These are phyloP conservation scores for Terfezia claveryi DNA, from an alignment of 495 filamentous ascomycete genomes.

Conservation along the genomic window DNA sequence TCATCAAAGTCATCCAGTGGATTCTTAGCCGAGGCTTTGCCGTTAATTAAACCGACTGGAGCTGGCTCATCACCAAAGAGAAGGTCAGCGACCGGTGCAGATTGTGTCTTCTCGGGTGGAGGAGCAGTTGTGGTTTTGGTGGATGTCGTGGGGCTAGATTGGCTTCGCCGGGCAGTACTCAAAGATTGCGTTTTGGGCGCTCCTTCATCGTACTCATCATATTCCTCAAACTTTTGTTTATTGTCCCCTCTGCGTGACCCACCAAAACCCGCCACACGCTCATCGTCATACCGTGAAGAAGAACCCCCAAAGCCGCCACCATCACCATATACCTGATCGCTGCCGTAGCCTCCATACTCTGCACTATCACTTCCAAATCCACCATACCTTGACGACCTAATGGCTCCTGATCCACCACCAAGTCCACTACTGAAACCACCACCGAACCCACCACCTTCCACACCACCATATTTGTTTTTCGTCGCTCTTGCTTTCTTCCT, in stretches of 20 bases:
- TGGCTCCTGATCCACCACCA: conserved; percentile 8
- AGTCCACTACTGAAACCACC: conserved; percentile 26
- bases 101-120: conserved; percentile 42
- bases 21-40: conserved; percentile 21
- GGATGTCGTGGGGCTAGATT: conserved; percentile 25
- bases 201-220: conserved; percentile 83
- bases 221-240: conserved; percentile 76
- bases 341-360: conserved; percentile 63
- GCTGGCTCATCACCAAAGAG: conserved; percentile 63
- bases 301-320: conserved; percentile 61
- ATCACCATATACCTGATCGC: conserved; percentile 75
- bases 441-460: conserved; percentile 46
- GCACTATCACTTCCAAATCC: conserved; percentile 66
- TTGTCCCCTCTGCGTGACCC: conserved; percentile 25
- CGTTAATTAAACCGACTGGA: conserved; percentile 26
- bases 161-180: conserved; percentile 20
- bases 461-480: conserved; percentile 82
- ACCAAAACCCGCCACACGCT: not conserved
- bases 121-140: conserved; percentile 21
- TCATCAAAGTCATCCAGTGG: conserved; percentile 24
- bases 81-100: conserved; percentile 61
- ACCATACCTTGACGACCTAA: conserved; percentile 39
- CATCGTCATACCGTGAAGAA: conserved; percentile 35
- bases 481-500: conserved; percentile 81
- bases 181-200: conserved; percentile 19